Evolutionary conservation across 257 asterid species (phyloP).

Genomic region (Solanum boliviense): DNA sequence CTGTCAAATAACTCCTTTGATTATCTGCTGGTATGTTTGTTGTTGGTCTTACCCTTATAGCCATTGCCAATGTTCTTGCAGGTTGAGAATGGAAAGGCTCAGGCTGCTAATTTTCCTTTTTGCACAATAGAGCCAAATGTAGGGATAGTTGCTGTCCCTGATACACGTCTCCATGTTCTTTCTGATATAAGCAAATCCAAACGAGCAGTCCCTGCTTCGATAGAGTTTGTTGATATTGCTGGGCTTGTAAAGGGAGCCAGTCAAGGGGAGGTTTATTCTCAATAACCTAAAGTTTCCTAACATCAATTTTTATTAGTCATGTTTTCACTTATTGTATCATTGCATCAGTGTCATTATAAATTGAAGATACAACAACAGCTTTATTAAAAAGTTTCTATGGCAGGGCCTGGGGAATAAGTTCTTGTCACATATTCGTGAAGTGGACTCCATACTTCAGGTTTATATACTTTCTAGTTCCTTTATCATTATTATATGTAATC

Average conservation of each 20-base stretch:
- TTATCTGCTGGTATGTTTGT: neutral
- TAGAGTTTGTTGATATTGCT: conserved; percentile 96
- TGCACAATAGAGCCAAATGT: conserved; percentile 97
- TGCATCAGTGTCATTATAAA: neutral
- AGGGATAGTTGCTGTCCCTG: conserved; percentile 94
- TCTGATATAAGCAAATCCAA: conserved; percentile 83
- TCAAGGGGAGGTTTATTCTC: conserved; percentile 82
- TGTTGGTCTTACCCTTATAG: neutral
- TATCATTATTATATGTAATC: neutral
- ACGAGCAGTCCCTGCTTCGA: conserved; percentile 74
- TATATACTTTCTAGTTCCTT: neutral
- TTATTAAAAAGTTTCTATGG: conserved; percentile 5
- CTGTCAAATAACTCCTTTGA: conserved; percentile 17
- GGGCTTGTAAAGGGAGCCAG: conserved; percentile 99
- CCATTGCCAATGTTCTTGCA: conserved; percentile 13
- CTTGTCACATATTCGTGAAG: conserved; percentile 95
- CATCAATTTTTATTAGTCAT: neutral
- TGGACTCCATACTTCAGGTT: conserved; percentile 97
- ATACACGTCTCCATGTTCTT: conserved; percentile 75
- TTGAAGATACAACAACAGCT: neutral
- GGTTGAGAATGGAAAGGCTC: conserved; percentile 99
- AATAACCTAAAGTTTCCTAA: neutral
- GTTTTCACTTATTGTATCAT: neutral
- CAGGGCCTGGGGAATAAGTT: conserved; percentile 97
- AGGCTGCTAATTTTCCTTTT: conserved; percentile 64